A percentile compares a stretch with the other conserved stretches of the same genome.
These are phyloP conservation scores for Mycena vitilis DNA, from an alignment of 768 basidiomycete species.

Conservation along the genomic window DNA sequence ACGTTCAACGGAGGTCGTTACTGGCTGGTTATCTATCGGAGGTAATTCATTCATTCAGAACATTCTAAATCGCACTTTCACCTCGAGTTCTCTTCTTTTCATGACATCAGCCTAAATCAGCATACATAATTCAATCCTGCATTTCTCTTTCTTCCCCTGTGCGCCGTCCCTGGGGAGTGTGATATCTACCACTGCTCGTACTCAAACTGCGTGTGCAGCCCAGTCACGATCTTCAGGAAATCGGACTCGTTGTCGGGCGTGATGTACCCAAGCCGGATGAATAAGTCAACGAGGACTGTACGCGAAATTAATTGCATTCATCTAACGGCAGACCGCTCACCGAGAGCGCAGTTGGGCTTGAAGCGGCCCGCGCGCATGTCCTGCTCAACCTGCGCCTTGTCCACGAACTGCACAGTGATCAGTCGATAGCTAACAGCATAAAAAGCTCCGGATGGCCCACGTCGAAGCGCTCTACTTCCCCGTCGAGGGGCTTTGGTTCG, in stretches of 20 bases:
- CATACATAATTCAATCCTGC: too few species aligned
- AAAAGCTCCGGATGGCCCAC: conserved; percentile 52
- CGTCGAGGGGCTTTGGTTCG: conserved; percentile 82
- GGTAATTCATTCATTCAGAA: too few species aligned
- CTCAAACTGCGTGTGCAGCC: conserved; percentile 79
- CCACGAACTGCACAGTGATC: conserved; percentile 69
- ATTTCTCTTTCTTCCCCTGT: too few species aligned
- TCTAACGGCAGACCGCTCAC: conserved; percentile 50
- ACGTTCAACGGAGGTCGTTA: too few species aligned
- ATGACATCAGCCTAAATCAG: too few species aligned
- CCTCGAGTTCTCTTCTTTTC: too few species aligned
- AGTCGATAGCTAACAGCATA: background rate
- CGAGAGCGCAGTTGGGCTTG: conserved; percentile 93
- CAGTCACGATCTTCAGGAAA: conserved; percentile 80
- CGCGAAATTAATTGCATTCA: background rate
- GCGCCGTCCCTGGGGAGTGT: too few species aligned
- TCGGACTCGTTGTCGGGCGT: conserved; percentile 91
- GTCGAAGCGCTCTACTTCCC: conserved; percentile 95
- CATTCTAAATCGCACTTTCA: too few species aligned
- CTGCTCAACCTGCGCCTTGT: conserved; percentile 68
- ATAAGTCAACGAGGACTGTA: conserved; percentile 87
- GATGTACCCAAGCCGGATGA: conserved; percentile 87
- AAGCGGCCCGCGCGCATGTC: conserved; percentile 80
- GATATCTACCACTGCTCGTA: conserved; percentile 61
- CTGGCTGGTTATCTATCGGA: too few species aligned